These are phyloP conservation scores for Peniophora sp. DNA, from an alignment of 1,284 basidiomycete species.

Conservation along the genomic window DNA sequence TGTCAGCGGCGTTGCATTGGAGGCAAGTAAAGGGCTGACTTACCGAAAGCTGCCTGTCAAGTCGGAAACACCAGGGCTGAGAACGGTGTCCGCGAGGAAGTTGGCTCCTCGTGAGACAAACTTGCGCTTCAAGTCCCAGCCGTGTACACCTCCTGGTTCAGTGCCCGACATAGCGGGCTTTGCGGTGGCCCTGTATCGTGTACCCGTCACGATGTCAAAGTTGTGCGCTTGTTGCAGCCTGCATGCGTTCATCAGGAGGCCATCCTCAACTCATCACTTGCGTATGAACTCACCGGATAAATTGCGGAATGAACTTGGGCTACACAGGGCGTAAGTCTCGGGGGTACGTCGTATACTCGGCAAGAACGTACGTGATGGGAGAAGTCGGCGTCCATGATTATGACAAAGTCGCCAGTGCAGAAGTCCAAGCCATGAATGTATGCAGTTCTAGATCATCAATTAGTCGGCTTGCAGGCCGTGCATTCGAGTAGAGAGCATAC, in stretches of 20 bases:
- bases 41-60: constrained; percentile 84
- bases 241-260: neutral
- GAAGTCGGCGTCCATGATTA: constrained; percentile 96
- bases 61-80: constrained; percentile 80
- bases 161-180: constrained; percentile 43
- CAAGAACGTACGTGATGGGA: constrained; percentile 74
- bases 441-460: constrained; percentile 60
- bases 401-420: constrained; percentile 87
- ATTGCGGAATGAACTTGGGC: constrained; percentile 88
- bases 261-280: neutral
- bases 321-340: constrained; percentile 19
- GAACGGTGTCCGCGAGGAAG: constrained; percentile 75
- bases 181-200: constrained; percentile 67
- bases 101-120: constrained; percentile 82
- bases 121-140: constrained; percentile 86
- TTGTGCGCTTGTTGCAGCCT: constrained; percentile 76
- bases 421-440: constrained; percentile 89
- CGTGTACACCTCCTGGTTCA: constrained; percentile 75
- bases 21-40: constrained; percentile 15
- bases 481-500: constrained; percentile 27
- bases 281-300: constrained; percentile 54
- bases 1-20: neutral
- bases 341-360: neutral
- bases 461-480: no score
- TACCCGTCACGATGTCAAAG: constrained; percentile 86